These are phyloP conservation scores for Solanum appendiculatum DNA, from an alignment of 257 asterid genomes.

Conservation along the genomic window DNA sequence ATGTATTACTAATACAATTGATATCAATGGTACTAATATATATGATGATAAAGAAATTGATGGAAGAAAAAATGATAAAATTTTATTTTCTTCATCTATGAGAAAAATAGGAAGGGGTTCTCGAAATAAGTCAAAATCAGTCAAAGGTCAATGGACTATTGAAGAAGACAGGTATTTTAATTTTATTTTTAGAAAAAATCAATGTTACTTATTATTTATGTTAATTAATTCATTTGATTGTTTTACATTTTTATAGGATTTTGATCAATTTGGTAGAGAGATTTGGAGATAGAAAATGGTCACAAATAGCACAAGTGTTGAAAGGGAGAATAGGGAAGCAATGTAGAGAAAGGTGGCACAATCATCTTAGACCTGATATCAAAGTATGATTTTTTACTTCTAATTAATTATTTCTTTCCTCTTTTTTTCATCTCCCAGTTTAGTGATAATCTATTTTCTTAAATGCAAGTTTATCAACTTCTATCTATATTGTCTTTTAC, in stretches of 20 bases:
- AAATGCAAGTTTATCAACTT: not conserved
- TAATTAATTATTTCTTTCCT: not conserved
- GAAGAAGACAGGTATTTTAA: slow-evolving; percentile 52
- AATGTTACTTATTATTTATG: not conserved
- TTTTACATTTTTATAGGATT: slow-evolving; percentile 19
- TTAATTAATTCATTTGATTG: not conserved
- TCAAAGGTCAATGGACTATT: slow-evolving; percentile 64
- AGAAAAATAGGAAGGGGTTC: not conserved
- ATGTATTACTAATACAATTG: slow-evolving; percentile 24
- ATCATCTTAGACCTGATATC: slow-evolving; percentile 67
- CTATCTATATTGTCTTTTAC: not conserved
- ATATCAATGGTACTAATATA: not conserved
- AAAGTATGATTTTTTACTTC: slow-evolving; percentile 27
- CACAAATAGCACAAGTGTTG: slow-evolving; percentile 40
- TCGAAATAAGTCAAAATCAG: slow-evolving; percentile 4
- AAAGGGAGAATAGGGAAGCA: slow-evolving; percentile 74
- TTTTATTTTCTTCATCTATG: not conserved
- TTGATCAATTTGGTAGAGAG: slow-evolving; percentile 29
- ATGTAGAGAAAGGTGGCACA: slow-evolving; percentile 79
- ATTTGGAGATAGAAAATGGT: slow-evolving; percentile 51
- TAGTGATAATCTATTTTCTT: not conserved
- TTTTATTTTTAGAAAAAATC: not conserved
- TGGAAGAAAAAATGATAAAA: slow-evolving; percentile 2
- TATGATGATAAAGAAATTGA: slow-evolving; percentile 1
- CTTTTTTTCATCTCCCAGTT: not conserved